phyloP scores from a whole-genome alignment of 176 grass and related monocot genomes.

The Carex myosuroides region DNA sequence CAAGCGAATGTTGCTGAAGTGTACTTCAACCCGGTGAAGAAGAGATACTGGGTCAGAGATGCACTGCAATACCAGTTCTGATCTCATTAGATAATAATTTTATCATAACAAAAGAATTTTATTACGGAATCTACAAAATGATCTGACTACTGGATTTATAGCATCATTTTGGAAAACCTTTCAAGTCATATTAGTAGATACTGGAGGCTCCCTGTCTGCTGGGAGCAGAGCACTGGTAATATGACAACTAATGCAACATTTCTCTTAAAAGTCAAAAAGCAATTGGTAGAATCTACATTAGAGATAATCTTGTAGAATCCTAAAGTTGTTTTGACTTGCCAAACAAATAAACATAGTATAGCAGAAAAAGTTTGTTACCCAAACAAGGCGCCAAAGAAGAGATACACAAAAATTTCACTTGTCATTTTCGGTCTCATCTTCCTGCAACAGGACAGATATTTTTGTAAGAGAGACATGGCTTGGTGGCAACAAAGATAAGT shows the following conservation, averaged over 20 bases:
- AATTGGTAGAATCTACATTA: not conserved
- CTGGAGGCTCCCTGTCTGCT: not conserved
- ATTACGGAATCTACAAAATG: not conserved
- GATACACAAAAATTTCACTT: constrained; percentile 55
- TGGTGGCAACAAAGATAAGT: not conserved
- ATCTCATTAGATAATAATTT: not conserved
- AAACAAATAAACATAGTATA: not conserved
- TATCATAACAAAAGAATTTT: not conserved
- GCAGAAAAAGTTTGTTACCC: constrained; percentile 38
- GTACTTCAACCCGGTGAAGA: constrained; percentile 62
- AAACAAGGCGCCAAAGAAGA: constrained; percentile 65
- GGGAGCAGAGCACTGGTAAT: not conserved
- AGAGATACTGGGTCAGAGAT: constrained; percentile 76
- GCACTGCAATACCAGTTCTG: constrained; percentile 37
- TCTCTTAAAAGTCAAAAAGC: not conserved
- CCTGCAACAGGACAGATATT: constrained; percentile 28
- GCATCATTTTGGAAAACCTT: not conserved
- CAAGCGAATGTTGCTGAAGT: constrained; percentile 81
- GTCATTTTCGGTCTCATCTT: constrained; percentile 84
- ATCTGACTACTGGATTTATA: not conserved
- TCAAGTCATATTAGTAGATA: not conserved
- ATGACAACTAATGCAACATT: not conserved
- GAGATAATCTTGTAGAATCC: not conserved
- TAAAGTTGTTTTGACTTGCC: not conserved
- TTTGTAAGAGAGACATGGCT: not conserved